Evolutionary conservation across 495 filamentous ascomycete species (phyloP), one percentile per base, ranked within the genome.

Genomic region (Astrothelium macrocarpum): DNA sequence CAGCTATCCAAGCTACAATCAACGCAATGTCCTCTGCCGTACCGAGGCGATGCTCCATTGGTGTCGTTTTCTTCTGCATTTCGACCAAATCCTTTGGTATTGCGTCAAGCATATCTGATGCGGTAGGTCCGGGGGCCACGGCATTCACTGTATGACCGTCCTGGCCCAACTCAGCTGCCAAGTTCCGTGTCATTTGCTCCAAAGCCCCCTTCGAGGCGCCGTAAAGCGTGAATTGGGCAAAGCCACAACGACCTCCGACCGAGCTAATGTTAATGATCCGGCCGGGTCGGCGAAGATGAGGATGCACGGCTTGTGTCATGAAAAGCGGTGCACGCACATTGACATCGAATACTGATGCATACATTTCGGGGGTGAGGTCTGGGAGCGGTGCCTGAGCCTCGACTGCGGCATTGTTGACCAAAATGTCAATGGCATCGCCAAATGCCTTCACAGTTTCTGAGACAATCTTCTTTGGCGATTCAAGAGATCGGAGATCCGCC

Each of bases 221-320:
- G 59, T 82, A 82, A 0, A 76, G 39, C 2, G 73, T 69, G 0
- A 77, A 61, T 7, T 65, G 59, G 2, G 71, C 62, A 60, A 79
- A 75, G 4, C 78, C 80, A 0, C 23, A 32, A 12, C 82, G 74
- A 2, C 71, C 75, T 16, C 68, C 80, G 4, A 84, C 76, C 16
- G 77, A 81, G 29, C 76, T 74, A 26, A 85, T 74, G 70, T 83
- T 84, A 68, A 86, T 80, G 64, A 85, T 81, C 2, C 83, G 77
- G 26, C 78, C 78, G 9, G 74, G 73, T 3, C 61, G 28, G 28
- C 72, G 75, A 23, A 85, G 67, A 61, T 81, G 72, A 1, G 80
- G 79, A n/a, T 82, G 65, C 11, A 76, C 75, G 14, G 76, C 75
- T 67, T 81, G 73, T 10, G 71, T 66, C 67, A 81, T 72, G 56